Evolutionary conservation across 495 filamentous ascomycete species (phyloP).

Genomic region (Lasiosphaeria hispida): DNA sequence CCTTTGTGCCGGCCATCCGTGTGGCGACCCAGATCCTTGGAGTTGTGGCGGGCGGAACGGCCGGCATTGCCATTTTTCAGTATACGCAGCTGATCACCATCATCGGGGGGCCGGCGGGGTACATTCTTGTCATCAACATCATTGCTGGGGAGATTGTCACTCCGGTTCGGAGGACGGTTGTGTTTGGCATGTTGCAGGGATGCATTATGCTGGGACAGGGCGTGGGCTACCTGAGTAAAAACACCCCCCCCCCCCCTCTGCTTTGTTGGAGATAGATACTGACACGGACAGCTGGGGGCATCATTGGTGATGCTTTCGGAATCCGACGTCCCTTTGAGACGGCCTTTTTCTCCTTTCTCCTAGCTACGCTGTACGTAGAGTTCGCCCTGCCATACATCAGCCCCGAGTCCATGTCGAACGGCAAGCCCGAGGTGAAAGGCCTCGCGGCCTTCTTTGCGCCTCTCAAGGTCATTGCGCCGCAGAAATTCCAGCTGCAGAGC

Average conservation of each 20-base stretch:
- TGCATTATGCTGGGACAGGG: slow-evolving; percentile 55
- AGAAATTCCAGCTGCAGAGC: slow-evolving; percentile 39
- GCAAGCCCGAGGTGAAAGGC: slow-evolving; percentile 29
- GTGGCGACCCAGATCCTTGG: slow-evolving; percentile 54
- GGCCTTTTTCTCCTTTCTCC: slow-evolving; percentile 46
- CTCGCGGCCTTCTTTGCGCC: slow-evolving; percentile 52
- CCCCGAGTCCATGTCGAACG: slow-evolving; percentile 30
- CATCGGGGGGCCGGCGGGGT: slow-evolving; percentile 55
- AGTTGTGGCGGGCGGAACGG: slow-evolving; percentile 46
- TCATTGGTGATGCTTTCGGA: slow-evolving; percentile 50
- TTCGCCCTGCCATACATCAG: slow-evolving; percentile 43
- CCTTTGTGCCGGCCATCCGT: slow-evolving; percentile 50
- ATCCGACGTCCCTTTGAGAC: slow-evolving; percentile 53
- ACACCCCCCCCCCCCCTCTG: no score
- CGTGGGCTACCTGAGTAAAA: slow-evolving; percentile 48
- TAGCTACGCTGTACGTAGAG: slow-evolving; percentile 36
- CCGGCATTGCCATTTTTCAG: slow-evolving; percentile 57
- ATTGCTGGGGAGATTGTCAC: slow-evolving; percentile 50
- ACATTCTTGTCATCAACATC: slow-evolving; percentile 55
- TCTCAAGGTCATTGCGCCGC: slow-evolving; percentile 49
- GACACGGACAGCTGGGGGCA: slow-evolving; percentile 42
- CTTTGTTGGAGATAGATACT: background rate
- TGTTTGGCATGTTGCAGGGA: slow-evolving; percentile 54
- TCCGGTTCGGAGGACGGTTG: slow-evolving; percentile 48
- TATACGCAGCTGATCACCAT: slow-evolving; percentile 55